phyloP scores from a whole-genome alignment of 495 filamentous ascomycete genomes.

The Aspergillus coremiiformis region DNA sequence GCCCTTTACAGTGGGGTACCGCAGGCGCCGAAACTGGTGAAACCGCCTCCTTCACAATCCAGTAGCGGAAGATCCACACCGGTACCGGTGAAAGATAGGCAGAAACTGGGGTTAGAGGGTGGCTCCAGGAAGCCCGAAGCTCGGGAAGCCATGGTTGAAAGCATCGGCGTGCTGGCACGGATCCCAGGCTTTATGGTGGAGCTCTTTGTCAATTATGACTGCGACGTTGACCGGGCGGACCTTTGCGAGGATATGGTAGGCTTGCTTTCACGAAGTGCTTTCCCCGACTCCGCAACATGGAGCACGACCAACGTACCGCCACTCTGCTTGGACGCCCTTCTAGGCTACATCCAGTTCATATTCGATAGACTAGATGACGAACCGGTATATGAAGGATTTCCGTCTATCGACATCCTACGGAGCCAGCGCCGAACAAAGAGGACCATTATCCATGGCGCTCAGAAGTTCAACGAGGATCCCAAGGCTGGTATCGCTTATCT shows the following conservation, averaged over 20 bases:
- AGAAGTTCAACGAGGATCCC: conserved; percentile 91
- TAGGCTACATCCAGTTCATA: conserved; percentile 86
- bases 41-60: conserved; percentile 67
- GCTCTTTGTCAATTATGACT: conserved; percentile 97
- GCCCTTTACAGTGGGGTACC: conserved; percentile 90
- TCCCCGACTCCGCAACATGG: conserved; percentile 97
- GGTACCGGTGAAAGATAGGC: conserved; percentile 86
- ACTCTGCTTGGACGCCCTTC: conserved; percentile 82
- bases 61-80: conserved; percentile 84
- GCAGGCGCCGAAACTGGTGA: conserved; percentile 78
- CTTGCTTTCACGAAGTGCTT: conserved; percentile 83
- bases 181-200: conserved; percentile 94
- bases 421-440: conserved; percentile 73
- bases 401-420: conserved; percentile 53
- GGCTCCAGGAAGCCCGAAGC: conserved; percentile 87
- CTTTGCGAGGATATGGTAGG: conserved; percentile 94
- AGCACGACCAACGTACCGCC: conserved; percentile 98
- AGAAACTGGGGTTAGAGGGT: conserved; percentile 89
- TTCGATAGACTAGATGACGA: conserved; percentile 75
- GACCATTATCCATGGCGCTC: conserved; percentile 77
- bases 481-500: conserved; percentile 86
- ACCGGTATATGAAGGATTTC: conserved; percentile 57
- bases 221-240: conserved; percentile 84
- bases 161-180: conserved; percentile 78
- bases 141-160: conserved; percentile 97